phyloP scores from a whole-genome alignment of 768 basidiomycete genomes.

The Suillus subaureus region DNA sequence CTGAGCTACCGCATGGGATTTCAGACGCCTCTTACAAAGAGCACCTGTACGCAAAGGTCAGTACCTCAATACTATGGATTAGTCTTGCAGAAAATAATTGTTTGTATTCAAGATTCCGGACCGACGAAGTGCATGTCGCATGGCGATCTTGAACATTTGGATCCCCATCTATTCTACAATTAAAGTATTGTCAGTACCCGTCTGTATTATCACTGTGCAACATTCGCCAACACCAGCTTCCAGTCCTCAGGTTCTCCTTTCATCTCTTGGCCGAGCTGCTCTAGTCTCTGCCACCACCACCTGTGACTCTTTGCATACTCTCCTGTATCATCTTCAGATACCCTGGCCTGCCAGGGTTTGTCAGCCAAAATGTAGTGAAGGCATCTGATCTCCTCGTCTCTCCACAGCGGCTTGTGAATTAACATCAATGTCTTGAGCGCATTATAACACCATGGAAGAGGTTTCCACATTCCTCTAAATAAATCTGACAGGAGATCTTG shows the following conservation, averaged over 20 bases:
- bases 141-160: conserved; percentile 55
- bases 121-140: conserved; percentile 89
- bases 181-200: too few relatives aligned
- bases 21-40: conserved; percentile 73
- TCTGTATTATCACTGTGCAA: conserved; percentile 32
- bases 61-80: conserved; percentile 15
- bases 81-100: conserved; percentile 9
- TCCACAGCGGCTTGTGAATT: conserved; percentile 78
- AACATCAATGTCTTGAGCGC: conserved; percentile 84
- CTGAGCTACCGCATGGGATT: conserved; percentile 91
- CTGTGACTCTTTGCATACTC: conserved; percentile 56
- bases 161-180: not conserved
- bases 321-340: conserved; percentile 39
- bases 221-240: conserved; percentile 52
- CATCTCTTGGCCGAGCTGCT: conserved; percentile 44
- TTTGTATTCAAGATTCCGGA: conserved; percentile 70
- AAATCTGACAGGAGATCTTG: conserved; percentile 87
- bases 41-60: conserved; percentile 91
- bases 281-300: conserved; percentile 85
- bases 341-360: conserved; percentile 79
- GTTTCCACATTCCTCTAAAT: conserved; percentile 79
- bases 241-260: conserved; percentile 48
- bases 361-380: conserved; percentile 86
- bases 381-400: conserved; percentile 82
- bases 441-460: conserved; percentile 88